These are phyloP conservation scores for Mantamonas sphyraenae DNA, from an alignment of 78 protist species.

Conservation along the genomic window DNA sequence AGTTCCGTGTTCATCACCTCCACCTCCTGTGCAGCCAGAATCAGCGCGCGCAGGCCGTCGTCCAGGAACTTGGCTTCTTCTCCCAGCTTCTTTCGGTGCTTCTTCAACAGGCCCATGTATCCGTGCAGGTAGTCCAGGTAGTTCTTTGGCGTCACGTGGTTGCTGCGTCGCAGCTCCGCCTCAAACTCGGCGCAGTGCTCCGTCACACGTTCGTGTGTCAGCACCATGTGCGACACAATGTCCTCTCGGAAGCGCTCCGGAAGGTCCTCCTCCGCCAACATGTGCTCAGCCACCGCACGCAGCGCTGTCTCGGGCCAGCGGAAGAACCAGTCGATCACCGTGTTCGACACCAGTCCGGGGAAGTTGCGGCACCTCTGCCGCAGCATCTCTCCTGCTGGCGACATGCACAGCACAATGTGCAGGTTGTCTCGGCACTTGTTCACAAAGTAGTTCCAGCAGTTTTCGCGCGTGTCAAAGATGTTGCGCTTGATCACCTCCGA, in stretches of 20 bases:
- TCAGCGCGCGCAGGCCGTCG: slow-evolving; percentile 65
- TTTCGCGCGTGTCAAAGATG: slow-evolving; percentile 37
- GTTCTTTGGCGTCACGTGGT: slow-evolving; percentile 87
- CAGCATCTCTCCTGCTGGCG: slow-evolving; percentile 75
- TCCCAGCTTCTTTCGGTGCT: slow-evolving; percentile 19
- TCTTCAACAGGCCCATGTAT: slow-evolving; percentile 49
- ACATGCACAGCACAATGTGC: slow-evolving; percentile 81
- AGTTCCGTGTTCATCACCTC: slow-evolving; percentile 35
- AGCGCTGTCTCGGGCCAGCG: slow-evolving; percentile 81
- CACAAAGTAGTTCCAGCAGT: slow-evolving; percentile 64
- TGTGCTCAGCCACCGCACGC: slow-evolving; percentile 42
- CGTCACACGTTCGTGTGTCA: slow-evolving; percentile 40
- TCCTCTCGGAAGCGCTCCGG: neutral
- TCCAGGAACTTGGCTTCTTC: slow-evolving; percentile 38
- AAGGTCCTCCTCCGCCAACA: slow-evolving; percentile 38
- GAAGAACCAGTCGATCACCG: slow-evolving; percentile 83
- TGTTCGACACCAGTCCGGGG: slow-evolving; percentile 79
- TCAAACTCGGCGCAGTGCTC: slow-evolving; percentile 14
- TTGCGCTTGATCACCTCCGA: slow-evolving; percentile 34
- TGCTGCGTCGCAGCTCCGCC: slow-evolving; percentile 46
- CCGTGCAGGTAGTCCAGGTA: slow-evolving; percentile 72
- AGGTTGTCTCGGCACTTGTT: slow-evolving; percentile 69
- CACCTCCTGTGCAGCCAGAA: slow-evolving; percentile 61
- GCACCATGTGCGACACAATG: slow-evolving; percentile 61
- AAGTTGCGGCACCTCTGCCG: slow-evolving; percentile 73